Percentiles rank a stretch among this genome's conserved stretches.
Conservation (phyloP, 2,329 filamentous ascomycete genomes). For the Hypoxylon sp. region DNA sequence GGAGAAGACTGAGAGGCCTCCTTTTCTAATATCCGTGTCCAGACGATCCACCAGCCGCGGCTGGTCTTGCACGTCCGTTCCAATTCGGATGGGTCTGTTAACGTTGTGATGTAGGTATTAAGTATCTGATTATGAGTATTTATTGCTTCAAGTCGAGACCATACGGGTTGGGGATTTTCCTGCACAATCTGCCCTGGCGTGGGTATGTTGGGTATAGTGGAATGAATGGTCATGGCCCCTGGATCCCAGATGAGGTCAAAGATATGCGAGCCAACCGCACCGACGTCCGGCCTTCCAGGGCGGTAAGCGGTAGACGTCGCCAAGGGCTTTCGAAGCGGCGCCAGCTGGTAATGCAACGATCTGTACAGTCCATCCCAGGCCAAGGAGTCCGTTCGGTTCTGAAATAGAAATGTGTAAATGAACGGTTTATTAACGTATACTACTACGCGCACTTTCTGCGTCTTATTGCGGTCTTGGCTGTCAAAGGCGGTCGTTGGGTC, state of each 20-base stretch:
- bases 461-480: slow-evolving; percentile 66
- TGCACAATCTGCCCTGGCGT: slow-evolving; percentile 54
- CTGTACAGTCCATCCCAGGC: slow-evolving; percentile 68
- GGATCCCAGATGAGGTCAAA: slow-evolving; percentile 75
- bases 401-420: slow-evolving; percentile 81
- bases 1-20: slow-evolving; percentile 16
- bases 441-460: slow-evolving; percentile 73
- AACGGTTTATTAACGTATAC: slow-evolving; percentile 82
- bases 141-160: slow-evolving; percentile 73
- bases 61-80: slow-evolving; percentile 75
- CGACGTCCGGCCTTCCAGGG: slow-evolving; percentile 61
- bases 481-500: slow-evolving; percentile 52
- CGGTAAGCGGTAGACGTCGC: slow-evolving; percentile 68
- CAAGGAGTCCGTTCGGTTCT: slow-evolving; percentile 69
- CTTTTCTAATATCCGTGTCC: slow-evolving; percentile 66
- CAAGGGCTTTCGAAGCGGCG: slow-evolving; percentile 69
- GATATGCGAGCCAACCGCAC: slow-evolving; percentile 58
- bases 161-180: slow-evolving; percentile 53
- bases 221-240: slow-evolving; percentile 66
- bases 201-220: slow-evolving; percentile 76
- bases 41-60: slow-evolving; percentile 78
- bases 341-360: slow-evolving; percentile 71
- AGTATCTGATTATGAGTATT: slow-evolving; percentile 75
- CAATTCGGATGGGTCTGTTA: slow-evolving; percentile 58
- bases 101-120: slow-evolving; percentile 64